Conservation (phyloP, 2,329 filamentous ascomycete species). For the Hypoxylon sp. region DNA sequence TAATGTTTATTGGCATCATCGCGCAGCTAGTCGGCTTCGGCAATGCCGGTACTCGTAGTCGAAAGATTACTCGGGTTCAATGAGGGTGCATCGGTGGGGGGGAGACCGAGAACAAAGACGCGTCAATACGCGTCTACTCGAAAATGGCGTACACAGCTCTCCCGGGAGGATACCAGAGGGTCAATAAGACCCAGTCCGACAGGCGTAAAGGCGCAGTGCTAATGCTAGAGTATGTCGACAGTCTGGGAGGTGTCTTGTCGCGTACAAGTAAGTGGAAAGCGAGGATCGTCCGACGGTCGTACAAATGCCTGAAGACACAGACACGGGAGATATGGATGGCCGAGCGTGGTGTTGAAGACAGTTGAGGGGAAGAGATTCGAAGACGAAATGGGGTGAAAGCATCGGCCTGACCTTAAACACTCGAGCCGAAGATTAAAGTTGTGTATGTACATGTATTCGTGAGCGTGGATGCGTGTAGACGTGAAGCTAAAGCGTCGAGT, state of each 20-base stretch:
- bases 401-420: background rate
- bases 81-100: slow-evolving; percentile 12
- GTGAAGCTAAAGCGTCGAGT: background rate
- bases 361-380: background rate
- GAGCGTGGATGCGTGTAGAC: slow-evolving; percentile 1
- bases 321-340: background rate
- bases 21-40: slow-evolving; percentile 8
- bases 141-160: background rate
- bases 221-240: background rate
- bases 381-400: background rate
- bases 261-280: slow-evolving; percentile 11
- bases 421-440: background rate
- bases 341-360: background rate
- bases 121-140: slow-evolving; percentile 32
- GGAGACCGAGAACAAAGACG: slow-evolving; percentile 33
- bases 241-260: slow-evolving; percentile 11
- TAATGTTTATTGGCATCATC: slow-evolving; percentile 24
- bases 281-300: background rate
- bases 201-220: background rate
- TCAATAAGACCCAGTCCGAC: slow-evolving; percentile 3
- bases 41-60: background rate
- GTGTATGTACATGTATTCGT: background rate
- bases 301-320: background rate
- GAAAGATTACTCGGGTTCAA: background rate
- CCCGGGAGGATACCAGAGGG: background rate